Conservation (phyloP, 176 grass and related monocot genomes). For the Dactylis glomerata region DNA sequence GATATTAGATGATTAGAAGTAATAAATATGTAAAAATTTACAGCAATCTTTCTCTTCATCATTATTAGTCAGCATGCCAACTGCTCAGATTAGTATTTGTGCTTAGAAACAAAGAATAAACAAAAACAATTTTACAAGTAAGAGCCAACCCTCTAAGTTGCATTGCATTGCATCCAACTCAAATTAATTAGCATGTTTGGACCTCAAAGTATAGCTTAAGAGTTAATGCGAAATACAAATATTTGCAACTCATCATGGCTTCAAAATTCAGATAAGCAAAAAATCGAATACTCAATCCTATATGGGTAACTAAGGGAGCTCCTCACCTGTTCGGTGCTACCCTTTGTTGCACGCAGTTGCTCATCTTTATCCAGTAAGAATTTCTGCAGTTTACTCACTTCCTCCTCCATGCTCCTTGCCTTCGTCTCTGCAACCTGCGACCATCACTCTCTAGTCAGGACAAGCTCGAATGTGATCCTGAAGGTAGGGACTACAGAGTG, state of each 20-base stretch:
- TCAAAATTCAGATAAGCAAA: neutral
- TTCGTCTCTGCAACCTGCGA: slow-evolving; percentile 60
- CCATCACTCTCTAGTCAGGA: neutral
- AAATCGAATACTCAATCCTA: neutral
- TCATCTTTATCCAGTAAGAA: slow-evolving; percentile 68
- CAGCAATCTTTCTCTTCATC: neutral
- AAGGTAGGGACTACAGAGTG: neutral
- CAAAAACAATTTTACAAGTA: neutral
- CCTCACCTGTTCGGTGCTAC: slow-evolving; percentile 51
- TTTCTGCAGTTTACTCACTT: slow-evolving; percentile 67
- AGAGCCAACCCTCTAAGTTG: neutral
- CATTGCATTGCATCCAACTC: neutral
- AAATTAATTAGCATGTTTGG: neutral
- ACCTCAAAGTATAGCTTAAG: neutral
- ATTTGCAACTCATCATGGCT: neutral
- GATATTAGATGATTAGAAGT: neutral
- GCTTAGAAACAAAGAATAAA: neutral
- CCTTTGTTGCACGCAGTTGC: slow-evolving; percentile 33
- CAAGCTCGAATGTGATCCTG: neutral
- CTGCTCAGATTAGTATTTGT: neutral
- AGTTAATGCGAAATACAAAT: neutral
- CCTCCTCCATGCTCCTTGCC: slow-evolving; percentile 71
- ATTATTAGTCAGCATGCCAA: neutral
- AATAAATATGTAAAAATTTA: neutral
- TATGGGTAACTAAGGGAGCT: neutral